Percentiles rank a stretch among this genome's conserved stretches.
Conservation (phyloP, 176 grass and related monocot genomes). For the Bonia amplexicaulis region DNA sequence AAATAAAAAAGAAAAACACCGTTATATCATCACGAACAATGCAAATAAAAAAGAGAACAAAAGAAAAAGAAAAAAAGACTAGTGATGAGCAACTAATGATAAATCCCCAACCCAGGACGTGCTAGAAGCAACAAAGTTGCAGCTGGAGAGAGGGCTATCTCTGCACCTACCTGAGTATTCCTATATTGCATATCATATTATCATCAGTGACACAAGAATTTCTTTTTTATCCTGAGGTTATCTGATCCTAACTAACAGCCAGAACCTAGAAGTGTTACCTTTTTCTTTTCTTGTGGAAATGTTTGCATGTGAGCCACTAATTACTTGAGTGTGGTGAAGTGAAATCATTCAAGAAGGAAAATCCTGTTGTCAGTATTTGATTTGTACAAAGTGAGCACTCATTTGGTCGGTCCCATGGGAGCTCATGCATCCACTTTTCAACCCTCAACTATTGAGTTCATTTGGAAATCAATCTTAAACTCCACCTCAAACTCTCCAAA, state of each 20-base stretch:
- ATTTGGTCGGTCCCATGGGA: not conserved
- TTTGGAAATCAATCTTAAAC: no score
- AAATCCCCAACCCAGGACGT: slow-evolving; percentile 40
- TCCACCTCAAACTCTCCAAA: no score
- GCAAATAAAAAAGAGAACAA: no score
- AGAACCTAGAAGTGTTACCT: not conserved
- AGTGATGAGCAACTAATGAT: not conserved
- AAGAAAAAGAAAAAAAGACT: no score
- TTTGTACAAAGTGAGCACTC: not conserved
- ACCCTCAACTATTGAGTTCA: no score
- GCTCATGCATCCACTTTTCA: not conserved
- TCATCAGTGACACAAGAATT: not conserved
- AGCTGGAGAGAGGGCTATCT: slow-evolving; percentile 92
- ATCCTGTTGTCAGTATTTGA: not conserved
- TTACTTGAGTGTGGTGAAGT: not conserved
- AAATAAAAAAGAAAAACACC: no score
- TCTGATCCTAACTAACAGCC: not conserved
- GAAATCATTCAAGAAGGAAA: not conserved
- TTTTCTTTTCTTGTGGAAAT: not conserved
- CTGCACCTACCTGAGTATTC: not conserved
- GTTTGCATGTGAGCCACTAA: no score
- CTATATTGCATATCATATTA: not conserved
- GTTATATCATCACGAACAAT: no score
- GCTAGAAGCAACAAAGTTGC: slow-evolving; percentile 69
- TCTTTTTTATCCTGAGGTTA: not conserved